Evolutionary conservation across 352 stramenopile species (phyloP), one percentile per base, ranked within the genome.

Genomic region (Peronospora destructor): DNA sequence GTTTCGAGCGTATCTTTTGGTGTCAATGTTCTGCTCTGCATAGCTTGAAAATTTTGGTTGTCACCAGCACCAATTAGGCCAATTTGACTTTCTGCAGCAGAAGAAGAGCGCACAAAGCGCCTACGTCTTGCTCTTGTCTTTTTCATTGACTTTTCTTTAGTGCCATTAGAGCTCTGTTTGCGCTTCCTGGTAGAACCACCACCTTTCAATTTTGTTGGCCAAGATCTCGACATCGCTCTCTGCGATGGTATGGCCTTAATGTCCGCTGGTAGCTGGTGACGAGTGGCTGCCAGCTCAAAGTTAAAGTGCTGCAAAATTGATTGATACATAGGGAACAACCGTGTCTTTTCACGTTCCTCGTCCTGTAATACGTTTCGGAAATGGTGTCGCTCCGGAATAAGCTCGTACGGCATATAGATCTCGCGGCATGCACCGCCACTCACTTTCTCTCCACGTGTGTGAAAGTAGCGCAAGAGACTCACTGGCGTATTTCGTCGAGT

Each of bases 381-480:
- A 9, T 82, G 61, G 2, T 73, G 73, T 12, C 65, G 64, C 35
- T 37, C 60, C 12, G 71, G 82, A 1, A 85, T 62, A 8, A 88
- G 65, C 48, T 87, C 77, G 49, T 84, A 91, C 2, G 76, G 77
- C 71, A 86, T 85, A 39, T 50, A 70, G 10, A 87, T 74, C 23
- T 82, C 70, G 16, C 63, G 72, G 7, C 61, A 53, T 25, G 68
- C 56, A 2, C 59, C 64, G 8, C 74, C 70, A 47, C 64, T 85
- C n/a, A 87, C 73, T 48, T 84, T 81, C 47, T 93, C 82, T 2
- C 61, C 54, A 19, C 74, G 65, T 1, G 81, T 83, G 45, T 94
- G 78, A 37, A 94, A 94, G 50, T 88, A 94, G 2, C 83, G 80
- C 44, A 94, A 94, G 12, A 94, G 59, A 48, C 80, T 84, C 11